Evolutionary conservation across 192 early-diverging fungal genomes (phyloP), one percentile per base, ranked within the genome.

Genomic region (Podila minutissima): DNA sequence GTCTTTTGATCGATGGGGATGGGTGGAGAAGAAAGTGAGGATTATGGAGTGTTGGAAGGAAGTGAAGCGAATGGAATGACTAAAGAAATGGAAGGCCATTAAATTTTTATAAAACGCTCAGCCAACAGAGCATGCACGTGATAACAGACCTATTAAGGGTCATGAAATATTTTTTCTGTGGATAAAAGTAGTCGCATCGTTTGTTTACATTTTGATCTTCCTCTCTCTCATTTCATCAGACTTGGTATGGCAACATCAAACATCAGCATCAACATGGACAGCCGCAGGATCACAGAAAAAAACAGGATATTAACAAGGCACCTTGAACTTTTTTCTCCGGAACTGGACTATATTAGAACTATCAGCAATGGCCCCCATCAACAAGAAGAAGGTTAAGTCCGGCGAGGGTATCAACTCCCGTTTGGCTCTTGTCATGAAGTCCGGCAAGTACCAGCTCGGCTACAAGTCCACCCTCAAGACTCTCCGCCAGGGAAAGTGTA

Each of bases 401-500:
- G 84, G 89, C 66, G 97, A 99, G 89, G 93, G 92, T 87, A 98
- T 99, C 93, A 99, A 99, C 95, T 92, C 96, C 82, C 93, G 97
- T 77, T 93, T 99, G 81, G 93, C 95, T 71, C 94, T 99, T 84
- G 98, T 99, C 74, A 99, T 96, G 95, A 99, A 99, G 94, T 94
- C 93, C 83, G 98, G 98, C 84, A 99, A 99, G 92, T 95, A 94
- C 88, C 88, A 91, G 66, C 93, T 99, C 71, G 98, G 98, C 62
- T 99, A 99, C 95, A 98, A 99, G 94, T 94, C 95, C 76, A 98
- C 97, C 83, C 91, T 99, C 83, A 98, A 99, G 93, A 92, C 93
- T 77, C 90, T 99, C 74, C 95, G 98, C 76, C 90, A 93, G 74
- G 97, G 97, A 86, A 99, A 98, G 92, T 86, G 92, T 93, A 89